phyloP scores from a whole-genome alignment of 2,329 filamentous ascomycete genomes.

The Clarireedia sp. region DNA sequence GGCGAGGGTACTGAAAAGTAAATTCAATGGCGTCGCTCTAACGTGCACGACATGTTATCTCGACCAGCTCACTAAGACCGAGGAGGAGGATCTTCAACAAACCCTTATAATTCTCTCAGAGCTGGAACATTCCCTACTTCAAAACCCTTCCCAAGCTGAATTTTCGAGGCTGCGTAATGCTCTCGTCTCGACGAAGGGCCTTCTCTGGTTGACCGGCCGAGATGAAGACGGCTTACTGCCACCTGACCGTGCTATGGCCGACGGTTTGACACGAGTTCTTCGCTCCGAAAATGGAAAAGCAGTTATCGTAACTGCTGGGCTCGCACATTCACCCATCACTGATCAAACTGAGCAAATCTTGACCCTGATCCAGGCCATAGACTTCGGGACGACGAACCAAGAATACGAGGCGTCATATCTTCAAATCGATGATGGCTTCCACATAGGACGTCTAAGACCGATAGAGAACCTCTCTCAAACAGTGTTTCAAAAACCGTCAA shows the following conservation, averaged over 20 bases:
- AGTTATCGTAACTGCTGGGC: background rate
- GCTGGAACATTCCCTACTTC: conserved; percentile 2
- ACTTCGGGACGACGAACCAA: too few species aligned
- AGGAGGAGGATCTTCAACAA: background rate
- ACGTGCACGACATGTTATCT: background rate
- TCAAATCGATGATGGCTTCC: too few species aligned
- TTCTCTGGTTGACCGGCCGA: background rate
- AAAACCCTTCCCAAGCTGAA: background rate
- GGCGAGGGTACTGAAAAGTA: background rate
- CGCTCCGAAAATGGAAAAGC: background rate
- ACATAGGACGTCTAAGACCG: too few species aligned
- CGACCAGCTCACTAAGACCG: background rate
- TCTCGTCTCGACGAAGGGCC: background rate
- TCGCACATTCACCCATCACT: too few species aligned
- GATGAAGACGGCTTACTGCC: background rate
- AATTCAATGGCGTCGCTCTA: background rate
- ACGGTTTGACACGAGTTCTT: background rate
- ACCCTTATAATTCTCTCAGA: conserved; percentile 1
- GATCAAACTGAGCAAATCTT: background rate
- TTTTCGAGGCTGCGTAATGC: background rate
- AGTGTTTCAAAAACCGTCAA: too few species aligned
- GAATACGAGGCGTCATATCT: too few species aligned
- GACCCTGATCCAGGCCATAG: background rate
- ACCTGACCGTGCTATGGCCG: background rate
- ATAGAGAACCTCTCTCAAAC: too few species aligned